Evolutionary conservation across 192 early-diverging fungal species (phyloP).

Genomic region (Rhizoclosmatium sp.): DNA sequence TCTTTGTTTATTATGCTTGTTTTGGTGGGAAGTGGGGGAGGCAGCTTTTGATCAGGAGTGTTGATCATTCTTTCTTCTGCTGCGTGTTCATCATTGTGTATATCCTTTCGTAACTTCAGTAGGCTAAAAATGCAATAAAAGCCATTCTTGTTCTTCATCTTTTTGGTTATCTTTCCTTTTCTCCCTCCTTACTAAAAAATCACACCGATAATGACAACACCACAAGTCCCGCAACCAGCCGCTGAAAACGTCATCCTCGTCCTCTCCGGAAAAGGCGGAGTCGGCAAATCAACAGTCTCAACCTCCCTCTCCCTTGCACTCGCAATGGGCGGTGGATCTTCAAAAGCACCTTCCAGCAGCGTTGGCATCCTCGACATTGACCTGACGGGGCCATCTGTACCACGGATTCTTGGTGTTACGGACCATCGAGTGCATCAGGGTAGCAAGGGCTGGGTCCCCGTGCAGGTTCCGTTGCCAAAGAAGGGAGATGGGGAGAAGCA

Average conservation of each 20-base stretch:
- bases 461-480: conserved; percentile 39
- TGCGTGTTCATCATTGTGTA: background rate
- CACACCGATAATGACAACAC: background rate
- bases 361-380: conserved; percentile 95
- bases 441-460: conserved; percentile 70
- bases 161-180: too few species aligned
- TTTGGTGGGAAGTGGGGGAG: background rate
- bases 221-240: conserved; percentile 5
- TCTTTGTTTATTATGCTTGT: too few species aligned
- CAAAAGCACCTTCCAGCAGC: background rate
- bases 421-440: conserved; percentile 84
- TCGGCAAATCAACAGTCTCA: conserved; percentile 94
- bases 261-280: conserved; percentile 97
- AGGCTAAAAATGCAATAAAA: background rate
- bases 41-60: background rate
- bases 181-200: background rate
- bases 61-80: background rate
- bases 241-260: conserved; percentile 90
- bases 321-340: conserved; percentile 44
- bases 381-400: conserved; percentile 95
- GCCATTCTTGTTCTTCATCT: too few species aligned
- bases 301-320: conserved; percentile 90
- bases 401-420: conserved; percentile 88
- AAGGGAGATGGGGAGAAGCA: background rate
- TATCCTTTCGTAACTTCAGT: background rate